phyloP scores from a whole-genome alignment of 2,329 filamentous ascomycete species.

The Paraphoma sp. region DNA sequence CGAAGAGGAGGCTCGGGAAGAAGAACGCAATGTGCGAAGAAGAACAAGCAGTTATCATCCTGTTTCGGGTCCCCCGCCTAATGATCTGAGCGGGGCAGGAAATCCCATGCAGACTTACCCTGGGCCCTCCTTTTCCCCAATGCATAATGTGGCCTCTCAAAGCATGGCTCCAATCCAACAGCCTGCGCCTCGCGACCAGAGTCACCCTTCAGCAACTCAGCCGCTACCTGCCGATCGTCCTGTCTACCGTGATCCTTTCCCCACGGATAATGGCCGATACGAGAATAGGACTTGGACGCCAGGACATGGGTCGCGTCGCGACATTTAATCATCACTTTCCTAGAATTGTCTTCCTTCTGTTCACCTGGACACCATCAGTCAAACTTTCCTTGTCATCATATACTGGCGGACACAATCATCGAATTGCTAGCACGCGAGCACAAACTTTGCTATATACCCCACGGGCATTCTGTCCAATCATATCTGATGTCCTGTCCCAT shows the following conservation, averaged over 20 bases:
- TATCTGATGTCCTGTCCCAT: background rate
- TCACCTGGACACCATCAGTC: background rate
- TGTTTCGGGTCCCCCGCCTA: conserved; percentile 28
- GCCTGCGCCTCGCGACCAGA: conserved; percentile 19
- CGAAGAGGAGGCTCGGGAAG: conserved; percentile 37
- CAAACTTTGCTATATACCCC: conserved; percentile 1
- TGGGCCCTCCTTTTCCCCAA: conserved; percentile 21
- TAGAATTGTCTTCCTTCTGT: background rate
- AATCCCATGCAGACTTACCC: conserved; percentile 28
- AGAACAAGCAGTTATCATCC: conserved; percentile 47
- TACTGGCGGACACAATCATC: background rate
- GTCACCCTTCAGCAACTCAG: conserved; percentile 5
- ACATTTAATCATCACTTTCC: conserved; percentile 5
- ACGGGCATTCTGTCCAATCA: background rate
- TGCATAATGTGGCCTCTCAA: conserved; percentile 20
- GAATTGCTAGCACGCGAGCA: background rate
- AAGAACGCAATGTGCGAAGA: conserved; percentile 46
- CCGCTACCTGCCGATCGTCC: conserved; percentile 15
- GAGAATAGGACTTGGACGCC: conserved; percentile 34
- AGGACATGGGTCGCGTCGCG: conserved; percentile 13
- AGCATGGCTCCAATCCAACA: conserved; percentile 9
- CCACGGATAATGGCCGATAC: conserved; percentile 23
- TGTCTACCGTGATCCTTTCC: conserved; percentile 22
- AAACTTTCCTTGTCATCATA: background rate
- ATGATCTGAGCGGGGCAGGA: conserved; percentile 25